phyloP scores from a whole-genome alignment of 495 filamentous ascomycete species.

The Polyplosphaeria fusca region DNA sequence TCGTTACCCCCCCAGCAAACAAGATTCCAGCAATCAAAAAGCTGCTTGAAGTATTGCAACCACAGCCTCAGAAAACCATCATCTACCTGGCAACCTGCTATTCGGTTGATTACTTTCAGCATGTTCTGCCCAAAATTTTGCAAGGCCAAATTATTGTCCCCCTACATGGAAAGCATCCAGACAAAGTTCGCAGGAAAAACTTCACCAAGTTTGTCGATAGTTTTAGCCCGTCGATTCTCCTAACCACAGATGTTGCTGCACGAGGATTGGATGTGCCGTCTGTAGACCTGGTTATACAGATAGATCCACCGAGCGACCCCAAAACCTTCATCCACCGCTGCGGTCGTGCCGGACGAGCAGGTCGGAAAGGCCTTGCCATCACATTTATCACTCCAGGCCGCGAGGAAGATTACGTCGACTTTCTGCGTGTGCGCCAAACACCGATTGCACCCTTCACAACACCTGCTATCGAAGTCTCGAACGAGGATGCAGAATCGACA shows the following conservation, averaged over 20 bases:
- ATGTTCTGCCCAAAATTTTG: conserved; percentile 66
- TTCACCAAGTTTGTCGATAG: conserved; percentile 72
- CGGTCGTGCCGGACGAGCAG: conserved; percentile 87
- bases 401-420: conserved; percentile 86
- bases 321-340: conserved; percentile 95
- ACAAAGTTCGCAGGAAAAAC: conserved; percentile 75
- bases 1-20: conserved; percentile 67
- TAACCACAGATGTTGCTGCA: conserved; percentile 84
- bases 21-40: conserved; percentile 72
- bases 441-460: conserved; percentile 64
- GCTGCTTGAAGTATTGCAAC: conserved; percentile 65
- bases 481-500: conserved; percentile 53
- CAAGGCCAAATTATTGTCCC: conserved; percentile 65
- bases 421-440: conserved; percentile 85
- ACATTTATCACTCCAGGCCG: conserved; percentile 76
- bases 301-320: conserved; percentile 87
- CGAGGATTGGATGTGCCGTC: conserved; percentile 91
- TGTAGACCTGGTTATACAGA: conserved; percentile 88
- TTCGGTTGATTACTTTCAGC: conserved; percentile 87
- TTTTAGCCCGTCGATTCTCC: conserved; percentile 65
- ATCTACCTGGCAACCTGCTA: conserved; percentile 92
- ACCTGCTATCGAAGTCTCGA: conserved; percentile 49
- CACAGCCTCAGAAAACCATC: conserved; percentile 79
- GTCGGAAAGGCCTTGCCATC: conserved; percentile 78
- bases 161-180: conserved; percentile 84